Evolutionary conservation across 2,329 filamentous ascomycete species (phyloP), one percentile per base, ranked within the genome.

Genomic region (Graphilbum ipis-grandicollis): DNA sequence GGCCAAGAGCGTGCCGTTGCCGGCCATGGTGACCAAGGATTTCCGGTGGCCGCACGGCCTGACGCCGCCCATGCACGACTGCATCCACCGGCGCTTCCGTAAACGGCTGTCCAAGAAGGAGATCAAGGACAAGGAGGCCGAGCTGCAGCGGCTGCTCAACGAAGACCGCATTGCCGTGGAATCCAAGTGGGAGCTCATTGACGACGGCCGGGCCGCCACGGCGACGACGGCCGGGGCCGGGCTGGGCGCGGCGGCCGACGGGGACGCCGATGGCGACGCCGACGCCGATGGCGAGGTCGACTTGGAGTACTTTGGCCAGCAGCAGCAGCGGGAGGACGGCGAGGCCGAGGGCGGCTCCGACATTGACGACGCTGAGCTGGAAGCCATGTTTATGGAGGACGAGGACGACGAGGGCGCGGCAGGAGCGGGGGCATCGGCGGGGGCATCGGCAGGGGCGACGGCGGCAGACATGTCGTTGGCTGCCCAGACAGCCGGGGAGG

Each of bases 1-100:
- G 50, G 78, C 77, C 1, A 62, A 66, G 48, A 64, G 62, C n/a
- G 65, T 61, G 37, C 68, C 76, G n/a, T 60, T 92, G 13, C 85
- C 85, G 2, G 56, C 64, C 37, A 78, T 84, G 48, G 66, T 92
- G 35, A 70, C 83, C 47, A 62, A 56, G 53, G 75, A 58, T 5
- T 75, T 77, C 47, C 77, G 74, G 50, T 93, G 81, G 63, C 79
- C 84, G 1, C 85, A 93, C 54, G 85, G 85, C 23, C 62, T 93
- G 17, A 90, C 84, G 2, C 83, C 85, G 5, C 85, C 85, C 1
- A 82, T 93, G 75, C 79, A 83, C 51, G 83, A 82, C 60, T 83
- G 79, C 31, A 68, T 81, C 31, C 84, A 83, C 52, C 73, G 82
- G 21, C 71, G 85, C 23, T 93, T 93, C 56, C 73, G 84, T 40